These are phyloP conservation scores for Penicilliopsis zonata DNA, from an alignment of 495 filamentous ascomycete genomes.

Conservation along the genomic window DNA sequence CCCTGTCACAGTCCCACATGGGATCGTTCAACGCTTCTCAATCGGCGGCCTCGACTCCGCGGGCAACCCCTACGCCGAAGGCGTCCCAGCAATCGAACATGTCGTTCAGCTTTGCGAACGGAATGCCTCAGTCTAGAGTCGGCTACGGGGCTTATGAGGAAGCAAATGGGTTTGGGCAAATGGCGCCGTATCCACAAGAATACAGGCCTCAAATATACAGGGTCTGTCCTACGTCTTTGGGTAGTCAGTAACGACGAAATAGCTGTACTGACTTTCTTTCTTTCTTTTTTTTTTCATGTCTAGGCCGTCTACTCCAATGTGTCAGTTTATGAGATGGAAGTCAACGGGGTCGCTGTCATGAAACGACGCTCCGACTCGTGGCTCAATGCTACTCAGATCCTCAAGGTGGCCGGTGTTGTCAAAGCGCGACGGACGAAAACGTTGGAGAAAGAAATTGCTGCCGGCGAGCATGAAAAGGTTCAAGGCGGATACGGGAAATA, in stretches of 20 bases:
- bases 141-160: slow-evolving; percentile 35
- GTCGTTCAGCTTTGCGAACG: slow-evolving; percentile 34
- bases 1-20: slow-evolving; percentile 32
- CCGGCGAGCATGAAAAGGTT: slow-evolving; percentile 93
- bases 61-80: slow-evolving; percentile 39
- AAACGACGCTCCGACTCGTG: slow-evolving; percentile 82
- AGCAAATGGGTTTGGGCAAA: slow-evolving; percentile 34
- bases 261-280: slow-evolving; percentile 7
- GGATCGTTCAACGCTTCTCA: slow-evolving; percentile 40
- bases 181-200: slow-evolving; percentile 39
- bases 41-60: slow-evolving; percentile 41
- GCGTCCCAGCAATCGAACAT: slow-evolving; percentile 28
- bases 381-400: slow-evolving; percentile 89
- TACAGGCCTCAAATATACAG: slow-evolving; percentile 66
- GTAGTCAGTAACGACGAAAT: too few relatives aligned
- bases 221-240: slow-evolving; percentile 22
- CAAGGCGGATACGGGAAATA: slow-evolving; percentile 98
- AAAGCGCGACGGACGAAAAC: slow-evolving; percentile 97
- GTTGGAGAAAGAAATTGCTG: slow-evolving; percentile 92
- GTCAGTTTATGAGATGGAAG: slow-evolving; percentile 94
- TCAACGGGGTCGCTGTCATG: slow-evolving; percentile 87
- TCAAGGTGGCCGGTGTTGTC: slow-evolving; percentile 92
- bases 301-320: slow-evolving; percentile 93
- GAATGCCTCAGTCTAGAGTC: slow-evolving; percentile 15
- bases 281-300: slow-evolving; percentile 12